Percentiles rank a stretch among this genome's conserved stretches.
Evolutionary conservation across 108 stramenopile species (phyloP).

Genomic region (Bacterosira constricta): DNA sequence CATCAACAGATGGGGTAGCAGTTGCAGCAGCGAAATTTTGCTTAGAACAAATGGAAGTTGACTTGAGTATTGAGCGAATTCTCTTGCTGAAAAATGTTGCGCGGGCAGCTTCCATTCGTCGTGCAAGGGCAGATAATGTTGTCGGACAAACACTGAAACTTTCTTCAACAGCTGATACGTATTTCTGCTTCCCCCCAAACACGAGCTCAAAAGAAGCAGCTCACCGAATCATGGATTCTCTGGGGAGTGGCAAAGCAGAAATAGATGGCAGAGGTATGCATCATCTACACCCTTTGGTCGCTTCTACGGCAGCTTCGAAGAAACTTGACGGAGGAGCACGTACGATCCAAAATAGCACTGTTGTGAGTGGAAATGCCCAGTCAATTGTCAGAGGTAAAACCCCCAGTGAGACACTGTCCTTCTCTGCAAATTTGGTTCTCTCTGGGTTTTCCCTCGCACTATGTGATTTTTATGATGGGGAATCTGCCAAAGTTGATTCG

Average conservation of each 20-base stretch:
- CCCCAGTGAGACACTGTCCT: background rate
- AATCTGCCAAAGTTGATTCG: background rate
- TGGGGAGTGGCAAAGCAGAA: background rate
- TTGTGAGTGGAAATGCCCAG: background rate
- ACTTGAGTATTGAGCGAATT: constrained; percentile 74
- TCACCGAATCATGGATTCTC: background rate
- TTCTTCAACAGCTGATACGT: background rate
- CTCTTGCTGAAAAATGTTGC: constrained; percentile 57
- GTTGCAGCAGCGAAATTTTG: constrained; percentile 15
- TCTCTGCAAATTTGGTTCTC: constrained; percentile 8
- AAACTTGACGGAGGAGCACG: background rate
- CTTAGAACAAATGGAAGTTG: constrained; percentile 60
- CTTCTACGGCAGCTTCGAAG: background rate
- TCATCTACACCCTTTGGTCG: background rate
- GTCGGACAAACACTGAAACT: background rate
- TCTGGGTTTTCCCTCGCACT: constrained; percentile 41
- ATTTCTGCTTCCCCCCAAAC: background rate
- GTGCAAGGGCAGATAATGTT: no score
- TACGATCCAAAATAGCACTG: background rate
- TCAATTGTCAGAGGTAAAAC: background rate
- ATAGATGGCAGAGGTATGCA: background rate
- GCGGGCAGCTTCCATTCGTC: constrained; percentile 22
- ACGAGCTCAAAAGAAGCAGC: background rate
- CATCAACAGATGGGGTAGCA: background rate
- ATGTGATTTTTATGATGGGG: constrained; percentile 9